Base-by-base conservation (phyloP, 768 basidiomycete genomes). In the Lyophyllum atratum region DNA sequence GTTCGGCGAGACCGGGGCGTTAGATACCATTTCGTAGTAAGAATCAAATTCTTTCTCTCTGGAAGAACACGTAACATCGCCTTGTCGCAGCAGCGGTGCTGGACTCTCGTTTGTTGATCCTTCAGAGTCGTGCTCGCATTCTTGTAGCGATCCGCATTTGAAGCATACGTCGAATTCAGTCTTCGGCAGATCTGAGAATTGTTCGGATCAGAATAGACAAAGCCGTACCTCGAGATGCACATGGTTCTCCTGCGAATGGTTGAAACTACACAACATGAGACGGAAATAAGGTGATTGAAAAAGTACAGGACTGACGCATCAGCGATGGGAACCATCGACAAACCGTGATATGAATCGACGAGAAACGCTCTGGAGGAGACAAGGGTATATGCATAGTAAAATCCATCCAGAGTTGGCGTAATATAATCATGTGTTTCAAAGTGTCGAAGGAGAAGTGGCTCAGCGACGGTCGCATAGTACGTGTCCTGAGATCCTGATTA, bases 361-460 rank as follows among this genome's bases (percentile, higher is more conserved):
- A 91, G 75, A 72, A 95, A 95, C 3, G 92, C 88, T 37, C 93
- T 80, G 4, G 92, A 89, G 3, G 87, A 89, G 49, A 95, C 90
- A 31, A 94, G 79, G 1, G 76, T 74, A 66, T 76, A 82, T 10
- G 87, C 83, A 49, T 78, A 74, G 50, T 76, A 70, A 66, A 87
- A 88, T 0, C 76, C 79, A 42, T 59, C 55, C 55, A 80, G 48
- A 4, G 67, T 69, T 31, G 74, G 70, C 31, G 39, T 46, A 55
- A 47, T 49, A 28, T 34, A 39, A 50, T 39, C 52, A 33, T 33
- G 54, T 55, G 34, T 46, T 55, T 55, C 52, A 29, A 58, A 46
- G 61, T 62, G 67, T 40, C 43, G 59, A 43, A 60, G 57, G 33
- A 80, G 65, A 40, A 70, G 59, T 3, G 71, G 73, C 54, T 69